Base-by-base conservation (phyloP, 164 flowering plant genomes). In the Aristolochia contorta region DNA sequence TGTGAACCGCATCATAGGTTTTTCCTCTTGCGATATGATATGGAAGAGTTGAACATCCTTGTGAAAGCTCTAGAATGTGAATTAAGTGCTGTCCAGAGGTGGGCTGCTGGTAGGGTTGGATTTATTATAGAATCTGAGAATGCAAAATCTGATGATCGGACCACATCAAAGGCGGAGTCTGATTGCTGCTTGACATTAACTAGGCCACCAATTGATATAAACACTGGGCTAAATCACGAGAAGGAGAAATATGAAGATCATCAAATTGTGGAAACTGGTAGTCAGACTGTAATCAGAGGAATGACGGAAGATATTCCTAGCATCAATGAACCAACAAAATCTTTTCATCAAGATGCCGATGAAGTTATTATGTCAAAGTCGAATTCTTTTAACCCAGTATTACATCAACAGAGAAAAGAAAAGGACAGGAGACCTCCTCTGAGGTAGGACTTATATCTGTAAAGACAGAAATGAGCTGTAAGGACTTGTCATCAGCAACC, bases 31-130 rank as follows among this genome's bases (percentile, higher is more conserved):
- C 91, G 86, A 20, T 78, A 83, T 62, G 65, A 69, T 24, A 62
- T 80, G 52, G 77, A 72, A 49, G 85, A 82, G 58, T 67, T 91
- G 54, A 57, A 78, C 30, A 69, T 60, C 16, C 67, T 91, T 41
- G 81, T 84, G 25, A 65, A 84, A 70, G 89, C 89, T 67, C 71
- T 87, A 67, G 93, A 83, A 71, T 92, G 87, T 46, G 66, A 67
- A 16, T 14, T 63, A 27, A 77, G 67, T 64, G 79, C 92, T 49
- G 0, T 77, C 12, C 49, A 60, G 41, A 20, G 16, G 32, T 89
- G 91, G 86, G 77, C 65, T 20, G 67, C 74, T 3, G 56, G 64
- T 37, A 37, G 43, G 43, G 12, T 37, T 37, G 43, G 43, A 37
- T 37, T 4, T 37, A 10, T 37, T 3, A 37, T 8, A 37, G 43